Evolutionary conservation across 805 yeast genomes (phyloP), one percentile per base, ranked within the genome.

Genomic region (Blastobotrys robertii): DNA sequence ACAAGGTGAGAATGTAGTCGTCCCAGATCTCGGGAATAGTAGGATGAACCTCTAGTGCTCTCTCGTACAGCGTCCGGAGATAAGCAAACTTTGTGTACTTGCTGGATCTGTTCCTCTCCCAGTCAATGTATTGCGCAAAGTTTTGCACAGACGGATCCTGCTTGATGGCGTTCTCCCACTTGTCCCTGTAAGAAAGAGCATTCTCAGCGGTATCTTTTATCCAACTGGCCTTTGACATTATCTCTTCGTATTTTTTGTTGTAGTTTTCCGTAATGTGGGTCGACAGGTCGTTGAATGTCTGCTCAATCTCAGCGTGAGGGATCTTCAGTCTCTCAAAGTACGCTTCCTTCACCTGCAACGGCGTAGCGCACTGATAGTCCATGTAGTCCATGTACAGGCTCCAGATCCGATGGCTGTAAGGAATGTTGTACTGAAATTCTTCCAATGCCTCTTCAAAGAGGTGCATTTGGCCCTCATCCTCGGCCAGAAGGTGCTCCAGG

Each of bases 241-340:
- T 55, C 13, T 25, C 28, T 32, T 59, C 62, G 44, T 59, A 59
- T 16, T 44, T 41, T 4, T 46, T 48, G 32, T 52, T 48, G 22
- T 40, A 43, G 35, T 51, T 39, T 10, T 33, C 30, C 10, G 60
- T 49, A 25, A 59, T 48, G 39, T 58, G 56, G 3, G 54, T 31
- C 5, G 64, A 58, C 41, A 42, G 58, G 3, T 45, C 47, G 7
- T 52, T 32, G 43, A 59, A 59, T 1, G 64, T 59, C 6, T 46
- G 43, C 9, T 49, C 53, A 8, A 59, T 30, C 8, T 45, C 33
- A 3, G 41, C 32, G 38, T 59, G 64, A 1, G 61, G 59, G 8
- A 52, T 41, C 15, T 39, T 29, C 25, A 59, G 48, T 8, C 62
- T 49, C 3, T 55, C 44, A 8, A 44, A 44, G 36, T 53, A 55